These are phyloP conservation scores for Fusarium neocosmosporiellum DNA, from an alignment of 2,329 filamentous ascomycete species.

Conservation along the genomic window DNA sequence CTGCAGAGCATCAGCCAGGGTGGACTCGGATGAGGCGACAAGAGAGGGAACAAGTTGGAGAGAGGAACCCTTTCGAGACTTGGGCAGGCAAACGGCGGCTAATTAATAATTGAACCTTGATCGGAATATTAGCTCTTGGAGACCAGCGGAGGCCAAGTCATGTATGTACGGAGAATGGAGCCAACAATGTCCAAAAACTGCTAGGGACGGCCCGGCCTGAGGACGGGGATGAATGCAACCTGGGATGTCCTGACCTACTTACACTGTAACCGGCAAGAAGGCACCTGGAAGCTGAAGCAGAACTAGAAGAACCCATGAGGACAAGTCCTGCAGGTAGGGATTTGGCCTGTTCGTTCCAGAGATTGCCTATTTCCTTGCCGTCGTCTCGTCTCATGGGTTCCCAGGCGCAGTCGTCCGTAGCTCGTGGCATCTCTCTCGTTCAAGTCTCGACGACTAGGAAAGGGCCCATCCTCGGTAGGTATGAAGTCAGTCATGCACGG, in stretches of 20 bases:
- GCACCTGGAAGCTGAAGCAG: slow-evolving; percentile 21
- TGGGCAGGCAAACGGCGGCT: slow-evolving; percentile 33
- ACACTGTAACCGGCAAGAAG: slow-evolving; percentile 21
- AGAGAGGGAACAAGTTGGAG: slow-evolving; percentile 17
- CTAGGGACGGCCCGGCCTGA: slow-evolving; percentile 45
- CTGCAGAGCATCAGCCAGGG: slow-evolving; percentile 9
- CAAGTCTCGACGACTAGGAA: background rate
- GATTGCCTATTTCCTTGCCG: slow-evolving; percentile 36
- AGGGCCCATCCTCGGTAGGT: background rate
- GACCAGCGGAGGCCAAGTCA: slow-evolving; percentile 26
- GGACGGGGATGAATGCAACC: slow-evolving; percentile 34
- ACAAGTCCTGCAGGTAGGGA: slow-evolving; percentile 30
- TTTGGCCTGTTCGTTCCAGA: slow-evolving; percentile 28
- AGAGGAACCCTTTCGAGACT: background rate
- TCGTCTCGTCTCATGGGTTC: slow-evolving; percentile 32
- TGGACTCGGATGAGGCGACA: slow-evolving; percentile 8
- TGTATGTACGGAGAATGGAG: slow-evolving; percentile 12
- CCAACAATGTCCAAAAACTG: slow-evolving; percentile 29
- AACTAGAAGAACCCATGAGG: slow-evolving; percentile 19
- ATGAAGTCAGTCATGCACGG: background rate
- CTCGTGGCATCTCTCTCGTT: background rate
- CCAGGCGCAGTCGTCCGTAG: background rate
- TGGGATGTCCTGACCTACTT: slow-evolving; percentile 26
- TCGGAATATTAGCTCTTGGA: slow-evolving; percentile 16
- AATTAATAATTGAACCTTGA: slow-evolving; percentile 31